phyloP scores from a whole-genome alignment of 805 yeast genomes.

The Brettanomyces nanus region DNA sequence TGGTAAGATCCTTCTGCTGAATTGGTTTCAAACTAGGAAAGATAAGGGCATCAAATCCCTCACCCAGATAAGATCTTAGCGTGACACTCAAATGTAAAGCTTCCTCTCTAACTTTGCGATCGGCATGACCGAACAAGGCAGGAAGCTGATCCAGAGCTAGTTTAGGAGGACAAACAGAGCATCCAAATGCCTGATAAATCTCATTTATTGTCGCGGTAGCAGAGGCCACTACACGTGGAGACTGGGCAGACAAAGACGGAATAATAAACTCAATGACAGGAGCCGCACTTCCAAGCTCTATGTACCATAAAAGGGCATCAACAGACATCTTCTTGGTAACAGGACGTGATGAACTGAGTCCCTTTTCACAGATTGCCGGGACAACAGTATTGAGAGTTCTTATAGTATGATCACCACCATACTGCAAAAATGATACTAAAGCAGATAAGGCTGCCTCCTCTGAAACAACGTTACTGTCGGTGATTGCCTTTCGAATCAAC shows the following conservation, averaged over 20 bases:
- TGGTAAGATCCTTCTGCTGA: constrained; percentile 77
- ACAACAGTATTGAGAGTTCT: constrained; percentile 36
- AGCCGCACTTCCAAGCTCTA: constrained; percentile 61
- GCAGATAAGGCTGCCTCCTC: constrained; percentile 73
- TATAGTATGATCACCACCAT: constrained; percentile 40
- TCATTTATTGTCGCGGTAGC: constrained; percentile 47
- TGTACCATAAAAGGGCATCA: constrained; percentile 52
- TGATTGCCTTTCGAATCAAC: constrained; percentile 46
- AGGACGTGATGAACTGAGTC: constrained; percentile 64
- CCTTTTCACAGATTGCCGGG: constrained; percentile 67
- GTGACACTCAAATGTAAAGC: constrained; percentile 62
- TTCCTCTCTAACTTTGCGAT: constrained; percentile 75
- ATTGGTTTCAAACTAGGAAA: constrained; percentile 78
- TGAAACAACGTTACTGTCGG: constrained; percentile 84
- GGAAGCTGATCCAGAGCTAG: constrained; percentile 50
- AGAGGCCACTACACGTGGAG: constrained; percentile 76
- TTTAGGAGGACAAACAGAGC: constrained; percentile 50
- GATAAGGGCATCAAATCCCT: constrained; percentile 45
- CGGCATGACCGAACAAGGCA: constrained; percentile 76
- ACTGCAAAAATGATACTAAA: constrained; percentile 44
- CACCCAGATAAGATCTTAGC: constrained; percentile 69
- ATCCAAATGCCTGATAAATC: constrained; percentile 55
- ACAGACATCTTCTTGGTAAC: constrained; percentile 61
- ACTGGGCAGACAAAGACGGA: constrained; percentile 51
- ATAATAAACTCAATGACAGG: constrained; percentile 58